Evolutionary conservation across 2,329 filamentous ascomycete genomes (phyloP).

Genomic region (Talaromyces sp.): DNA sequence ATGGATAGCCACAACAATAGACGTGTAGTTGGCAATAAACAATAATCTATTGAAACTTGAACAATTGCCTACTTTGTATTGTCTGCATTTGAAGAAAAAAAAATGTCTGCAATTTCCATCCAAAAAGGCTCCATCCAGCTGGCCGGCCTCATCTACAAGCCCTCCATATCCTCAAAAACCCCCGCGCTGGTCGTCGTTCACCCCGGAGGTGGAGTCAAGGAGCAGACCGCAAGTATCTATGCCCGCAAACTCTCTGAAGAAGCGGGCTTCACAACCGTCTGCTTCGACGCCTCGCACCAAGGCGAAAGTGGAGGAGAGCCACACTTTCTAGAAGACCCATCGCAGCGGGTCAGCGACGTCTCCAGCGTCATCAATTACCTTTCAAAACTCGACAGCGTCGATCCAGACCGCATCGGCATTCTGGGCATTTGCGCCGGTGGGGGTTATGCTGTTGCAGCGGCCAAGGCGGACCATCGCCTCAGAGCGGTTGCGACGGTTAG

Average conservation of each 20-base stretch:
- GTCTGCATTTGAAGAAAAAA: background rate
- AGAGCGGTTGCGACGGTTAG: constrained; percentile 33
- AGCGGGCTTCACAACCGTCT: constrained; percentile 28
- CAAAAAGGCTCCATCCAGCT: background rate
- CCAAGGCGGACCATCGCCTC: constrained; percentile 35
- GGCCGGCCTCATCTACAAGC: background rate
- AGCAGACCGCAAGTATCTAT: constrained; percentile 33
- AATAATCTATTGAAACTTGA: background rate
- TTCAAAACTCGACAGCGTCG: constrained; percentile 16
- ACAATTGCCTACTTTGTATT: background rate
- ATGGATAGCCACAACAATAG: background rate
- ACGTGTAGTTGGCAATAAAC: background rate
- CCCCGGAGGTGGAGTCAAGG: constrained; percentile 27
- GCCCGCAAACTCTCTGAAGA: constrained; percentile 23
- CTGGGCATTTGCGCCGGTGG: constrained; percentile 38
- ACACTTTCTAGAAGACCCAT: constrained; percentile 34
- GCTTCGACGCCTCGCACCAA: constrained; percentile 36
- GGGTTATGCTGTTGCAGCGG: constrained; percentile 29
- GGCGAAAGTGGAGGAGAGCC: constrained; percentile 33
- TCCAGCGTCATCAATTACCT: constrained; percentile 32
- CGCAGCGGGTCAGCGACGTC: constrained; percentile 32
- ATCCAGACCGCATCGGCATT: constrained; percentile 29
- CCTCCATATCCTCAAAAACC: background rate
- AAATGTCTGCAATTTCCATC: background rate
- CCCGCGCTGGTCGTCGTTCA: constrained; percentile 15